Evolutionary conservation across 306 rosid species (phyloP), one percentile per base, ranked within the genome.

Genomic region (Ziziphus jujuba): DNA sequence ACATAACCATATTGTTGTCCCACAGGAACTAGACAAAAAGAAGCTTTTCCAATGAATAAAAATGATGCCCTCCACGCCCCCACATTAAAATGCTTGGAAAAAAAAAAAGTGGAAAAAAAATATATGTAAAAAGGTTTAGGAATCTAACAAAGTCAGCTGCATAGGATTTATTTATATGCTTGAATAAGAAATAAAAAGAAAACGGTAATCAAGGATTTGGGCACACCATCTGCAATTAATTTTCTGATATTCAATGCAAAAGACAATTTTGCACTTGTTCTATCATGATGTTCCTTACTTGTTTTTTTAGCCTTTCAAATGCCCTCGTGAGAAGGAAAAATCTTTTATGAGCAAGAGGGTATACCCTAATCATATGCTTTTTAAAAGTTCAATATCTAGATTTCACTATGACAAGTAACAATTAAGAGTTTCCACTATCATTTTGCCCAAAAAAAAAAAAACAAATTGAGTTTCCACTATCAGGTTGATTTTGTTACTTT

Each of bases 21-120:
- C 87, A 81, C 71, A 33, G 65, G 96, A 89, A 89, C 87, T 82
- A 77, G 91, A 84, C 96, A 84, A 0, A 69, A 71, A 67, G 67
- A 52, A 40, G 60, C 81, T 51, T 85, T 84, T 77, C 81, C 85
- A 59, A 82, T 78, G 57, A 63, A 24, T 19, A n/a, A 8, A 75
- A 79, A 86, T 89, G 74, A 89, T 89, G 73, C 35, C 35, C 74
- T 81, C 92, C 92, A 89, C 90, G 58, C 76, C 44, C 55, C 60
- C 49, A n/a, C 8, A 34, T 28, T 28, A 51, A 23, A 19, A 52
- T 25, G 38, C 58, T 56, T 64, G 33, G 35, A 13, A 15, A 31
- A 14, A 45, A 45, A 63, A 5, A 53, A 35, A 49, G 43, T 1
- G 36, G 25, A 54, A 53, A 4, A 20, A 5, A 43, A 44, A 23